Conservation (phyloP, 2,329 filamentous ascomycete species). For the Chalara sp. region DNA sequence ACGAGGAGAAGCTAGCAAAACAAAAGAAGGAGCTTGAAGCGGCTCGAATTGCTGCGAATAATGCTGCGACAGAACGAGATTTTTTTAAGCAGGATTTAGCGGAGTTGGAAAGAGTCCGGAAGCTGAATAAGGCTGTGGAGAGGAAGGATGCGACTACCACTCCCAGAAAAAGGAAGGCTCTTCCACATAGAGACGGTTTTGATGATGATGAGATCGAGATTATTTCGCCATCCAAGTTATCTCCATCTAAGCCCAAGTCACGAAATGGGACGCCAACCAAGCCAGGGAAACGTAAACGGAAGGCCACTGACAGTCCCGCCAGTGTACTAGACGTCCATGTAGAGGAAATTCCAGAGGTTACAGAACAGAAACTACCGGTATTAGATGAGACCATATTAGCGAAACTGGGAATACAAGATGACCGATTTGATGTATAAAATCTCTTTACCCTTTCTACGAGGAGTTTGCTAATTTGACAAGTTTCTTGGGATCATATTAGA, state of each 20-base stretch:
- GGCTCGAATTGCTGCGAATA: conserved; percentile 58
- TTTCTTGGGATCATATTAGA: conserved; percentile 28
- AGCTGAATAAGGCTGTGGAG: conserved; percentile 36
- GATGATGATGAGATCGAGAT: conserved; percentile 48
- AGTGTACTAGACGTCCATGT: conserved; percentile 39
- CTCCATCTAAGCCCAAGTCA: conserved; percentile 36
- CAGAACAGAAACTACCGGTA: conserved; percentile 13
- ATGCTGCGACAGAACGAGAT: conserved; percentile 60
- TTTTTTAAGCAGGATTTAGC: conserved; percentile 68
- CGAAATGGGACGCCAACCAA: conserved; percentile 52
- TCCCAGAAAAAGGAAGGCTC: conserved; percentile 54
- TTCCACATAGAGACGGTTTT: conserved; percentile 67
- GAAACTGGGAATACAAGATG: conserved; percentile 32
- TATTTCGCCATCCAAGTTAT: conserved; percentile 40
- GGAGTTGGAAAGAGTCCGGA: conserved; percentile 35
- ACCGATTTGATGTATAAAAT: conserved; percentile 31
- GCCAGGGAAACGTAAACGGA: conserved; percentile 61
- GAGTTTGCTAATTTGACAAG: conserved; percentile 8
- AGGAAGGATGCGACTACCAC: conserved; percentile 38
- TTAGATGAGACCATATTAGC: conserved; percentile 29
- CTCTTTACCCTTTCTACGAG: not conserved
- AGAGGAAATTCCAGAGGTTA: conserved; percentile 12
- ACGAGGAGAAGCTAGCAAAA: conserved; percentile 56
- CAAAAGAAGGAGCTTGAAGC: conserved; percentile 58
- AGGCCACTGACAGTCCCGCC: conserved; percentile 58